These are phyloP conservation scores for Penicillium paxilli DNA, from an alignment of 495 filamentous ascomycete genomes.

Conservation along the genomic window DNA sequence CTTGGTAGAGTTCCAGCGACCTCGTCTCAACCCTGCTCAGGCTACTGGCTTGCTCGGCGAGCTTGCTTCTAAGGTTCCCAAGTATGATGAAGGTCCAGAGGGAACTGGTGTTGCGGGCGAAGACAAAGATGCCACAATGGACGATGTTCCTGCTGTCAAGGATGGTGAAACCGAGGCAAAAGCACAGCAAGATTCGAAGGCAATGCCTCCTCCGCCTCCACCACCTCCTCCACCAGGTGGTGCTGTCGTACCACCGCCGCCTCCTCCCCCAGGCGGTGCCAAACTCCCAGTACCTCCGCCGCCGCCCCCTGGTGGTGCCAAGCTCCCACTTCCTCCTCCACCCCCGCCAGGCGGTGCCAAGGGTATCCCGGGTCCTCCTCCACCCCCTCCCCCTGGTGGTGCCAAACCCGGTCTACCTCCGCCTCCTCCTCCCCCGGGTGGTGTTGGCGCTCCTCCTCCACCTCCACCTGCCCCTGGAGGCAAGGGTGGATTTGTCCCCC, in stretches of 20 bases:
- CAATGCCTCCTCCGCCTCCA: slow-evolving; percentile 49
- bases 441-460: slow-evolving; percentile 49
- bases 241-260: slow-evolving; percentile 34
- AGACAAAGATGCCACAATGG: slow-evolving; percentile 11
- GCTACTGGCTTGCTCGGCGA: slow-evolving; percentile 76
- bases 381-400: slow-evolving; percentile 50
- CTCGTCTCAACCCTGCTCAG: slow-evolving; percentile 72
- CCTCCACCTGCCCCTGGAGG: slow-evolving; percentile 55
- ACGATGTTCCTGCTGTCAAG: slow-evolving; percentile 50
- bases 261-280: slow-evolving; percentile 23
- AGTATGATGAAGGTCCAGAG: slow-evolving; percentile 62
- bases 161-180: slow-evolving; percentile 33
- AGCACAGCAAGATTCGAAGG: slow-evolving; percentile 24
- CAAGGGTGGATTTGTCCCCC: slow-evolving; percentile 39
- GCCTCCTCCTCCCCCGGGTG: slow-evolving; percentile 39
- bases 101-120: slow-evolving; percentile 63
- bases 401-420: slow-evolving; percentile 14
- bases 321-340: slow-evolving; percentile 22
- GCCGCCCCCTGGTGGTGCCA: slow-evolving; percentile 40
- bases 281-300: slow-evolving; percentile 35
- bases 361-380: slow-evolving; percentile 32
- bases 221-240: slow-evolving; percentile 44
- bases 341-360: slow-evolving; percentile 32
- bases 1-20: slow-evolving; percentile 66
- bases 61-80: slow-evolving; percentile 74